Conservation (phyloP, 2,329 filamentous ascomycete species). For the Colletotrichum karsti region DNA sequence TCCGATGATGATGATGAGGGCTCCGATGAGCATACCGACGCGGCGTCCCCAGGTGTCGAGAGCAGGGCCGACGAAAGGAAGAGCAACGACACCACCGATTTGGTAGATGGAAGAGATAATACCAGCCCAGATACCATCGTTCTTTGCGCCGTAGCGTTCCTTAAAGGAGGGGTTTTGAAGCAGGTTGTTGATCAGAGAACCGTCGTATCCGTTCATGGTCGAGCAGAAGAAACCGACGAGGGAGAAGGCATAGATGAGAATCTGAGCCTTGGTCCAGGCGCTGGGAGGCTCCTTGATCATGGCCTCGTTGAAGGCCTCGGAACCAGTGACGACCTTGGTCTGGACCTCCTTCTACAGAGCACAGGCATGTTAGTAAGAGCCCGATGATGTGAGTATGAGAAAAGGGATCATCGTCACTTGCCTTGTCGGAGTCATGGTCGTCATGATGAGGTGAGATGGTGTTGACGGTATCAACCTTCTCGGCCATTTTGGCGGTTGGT, state of each 20-base stretch:
- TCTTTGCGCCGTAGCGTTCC: constrained; percentile 47
- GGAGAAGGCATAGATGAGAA: constrained; percentile 53
- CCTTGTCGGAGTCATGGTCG: constrained; percentile 26
- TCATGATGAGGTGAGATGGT: constrained; percentile 26
- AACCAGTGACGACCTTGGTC: constrained; percentile 57
- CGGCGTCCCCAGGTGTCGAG: constrained; percentile 57
- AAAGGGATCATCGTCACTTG: not conserved
- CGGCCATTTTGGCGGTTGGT: constrained; percentile 9
- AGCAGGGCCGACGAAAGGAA: constrained; percentile 54
- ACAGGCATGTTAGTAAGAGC: not conserved
- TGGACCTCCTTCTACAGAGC: constrained; percentile 32
- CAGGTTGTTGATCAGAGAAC: constrained; percentile 58
- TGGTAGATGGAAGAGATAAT: constrained; percentile 61
- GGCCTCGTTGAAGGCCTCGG: constrained; percentile 63
- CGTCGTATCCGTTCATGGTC: constrained; percentile 62
- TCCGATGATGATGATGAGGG: constrained; percentile 51
- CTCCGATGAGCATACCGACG: constrained; percentile 53
- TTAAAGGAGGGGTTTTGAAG: constrained; percentile 51
- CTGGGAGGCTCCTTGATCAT: constrained; percentile 59
- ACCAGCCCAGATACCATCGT: constrained; percentile 56
- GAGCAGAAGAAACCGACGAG: constrained; percentile 58
- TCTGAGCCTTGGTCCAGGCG: constrained; percentile 47
- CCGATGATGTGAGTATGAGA: accelerated
- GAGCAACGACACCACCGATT: constrained; percentile 56
- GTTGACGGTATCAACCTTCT: constrained; percentile 29